Evolutionary conservation across 306 rosid species (phyloP), one percentile per base, ranked within the genome.

Genomic region (Macrotyloma uniflorum): DNA sequence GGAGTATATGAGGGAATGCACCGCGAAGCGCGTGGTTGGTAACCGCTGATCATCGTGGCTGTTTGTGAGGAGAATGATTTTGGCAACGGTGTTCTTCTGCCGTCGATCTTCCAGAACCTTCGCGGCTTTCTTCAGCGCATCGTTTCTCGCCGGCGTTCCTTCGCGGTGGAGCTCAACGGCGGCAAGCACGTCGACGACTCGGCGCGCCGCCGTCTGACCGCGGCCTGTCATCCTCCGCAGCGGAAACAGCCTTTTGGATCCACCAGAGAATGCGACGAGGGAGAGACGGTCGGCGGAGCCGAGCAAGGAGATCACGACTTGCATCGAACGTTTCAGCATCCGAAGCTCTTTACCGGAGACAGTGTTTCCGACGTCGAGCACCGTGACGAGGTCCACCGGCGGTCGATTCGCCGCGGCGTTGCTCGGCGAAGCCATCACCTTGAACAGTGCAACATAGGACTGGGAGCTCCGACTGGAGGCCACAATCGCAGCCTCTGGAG

Each of bases 81-180:
- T 87, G 1, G 92, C 86, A 5, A 85, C 86, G 15, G 92, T 61
- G 47, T 92, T 94, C 55, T 73, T 88, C 85, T 94, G 95, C 6
- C 97, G 93, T 23, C 98, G 93, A 77, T 94, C 98, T 50, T 92
- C 97, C 18, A 94, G 82, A 12, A 94, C 91, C 74, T 90, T 94
- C 18, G 89, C 91, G 0, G 98, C 98, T 33, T 94, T 94, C 85
- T 86, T 88, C 23, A 94, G 59, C 1, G 98, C 98, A 40, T 92
- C 97, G 74, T 82, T 80, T 15, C 82, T 83, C 2, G 85, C 84
- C 16, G 88, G 83, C 10, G 82, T 77, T 7, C 83, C 88, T 19
- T 67, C 79, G 1, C 85, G 65, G n/a, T 0, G 42, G 10, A 83
- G 80, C 6, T 92, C 91, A 3, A 87, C 80, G 1, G 46, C 40